A percentile compares a stretch with the other conserved stretches of the same genome.
phyloP scores from a whole-genome alignment of 176 grass and related monocot species.

The Themeda triandra region DNA sequence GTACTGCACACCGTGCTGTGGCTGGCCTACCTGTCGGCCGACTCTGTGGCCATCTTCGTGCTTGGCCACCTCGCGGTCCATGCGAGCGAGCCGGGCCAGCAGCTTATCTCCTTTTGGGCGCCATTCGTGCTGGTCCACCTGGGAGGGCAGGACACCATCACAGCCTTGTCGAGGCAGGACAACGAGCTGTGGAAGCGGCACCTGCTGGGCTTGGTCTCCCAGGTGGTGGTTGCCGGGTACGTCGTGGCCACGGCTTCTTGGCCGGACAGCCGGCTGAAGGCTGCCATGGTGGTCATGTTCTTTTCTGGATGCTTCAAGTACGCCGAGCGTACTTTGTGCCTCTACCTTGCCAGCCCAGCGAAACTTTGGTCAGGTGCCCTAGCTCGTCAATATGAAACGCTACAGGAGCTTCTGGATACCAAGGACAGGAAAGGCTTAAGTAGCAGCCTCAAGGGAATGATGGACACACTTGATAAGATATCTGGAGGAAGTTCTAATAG shows the following conservation, averaged over 20 bases:
- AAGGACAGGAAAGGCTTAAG: too few relatives aligned
- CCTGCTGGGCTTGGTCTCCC: background rate
- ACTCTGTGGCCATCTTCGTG: background rate
- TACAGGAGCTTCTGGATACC: too few relatives aligned
- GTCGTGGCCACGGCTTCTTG: background rate
- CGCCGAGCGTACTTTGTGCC: too few relatives aligned
- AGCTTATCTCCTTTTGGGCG: background rate
- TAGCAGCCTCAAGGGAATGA: too few relatives aligned
- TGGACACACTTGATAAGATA: too few relatives aligned
- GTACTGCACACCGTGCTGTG: background rate
- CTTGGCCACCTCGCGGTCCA: background rate
- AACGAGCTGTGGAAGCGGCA: background rate
- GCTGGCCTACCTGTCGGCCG: background rate
- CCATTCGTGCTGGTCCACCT: background rate
- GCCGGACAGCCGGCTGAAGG: background rate
- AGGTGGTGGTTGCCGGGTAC: background rate
- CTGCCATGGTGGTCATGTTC: background rate
- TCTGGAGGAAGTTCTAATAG: too few relatives aligned
- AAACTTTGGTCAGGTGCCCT: too few relatives aligned
- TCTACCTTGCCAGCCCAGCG: too few relatives aligned
- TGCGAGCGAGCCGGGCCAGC: background rate
- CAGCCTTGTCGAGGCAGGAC: background rate
- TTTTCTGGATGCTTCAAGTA: background rate
- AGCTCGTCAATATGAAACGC: rapidly evolving
- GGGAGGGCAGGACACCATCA: background rate